Base-by-base conservation (phyloP, 108 stramenopile genomes). In the Seminavis robusta region DNA sequence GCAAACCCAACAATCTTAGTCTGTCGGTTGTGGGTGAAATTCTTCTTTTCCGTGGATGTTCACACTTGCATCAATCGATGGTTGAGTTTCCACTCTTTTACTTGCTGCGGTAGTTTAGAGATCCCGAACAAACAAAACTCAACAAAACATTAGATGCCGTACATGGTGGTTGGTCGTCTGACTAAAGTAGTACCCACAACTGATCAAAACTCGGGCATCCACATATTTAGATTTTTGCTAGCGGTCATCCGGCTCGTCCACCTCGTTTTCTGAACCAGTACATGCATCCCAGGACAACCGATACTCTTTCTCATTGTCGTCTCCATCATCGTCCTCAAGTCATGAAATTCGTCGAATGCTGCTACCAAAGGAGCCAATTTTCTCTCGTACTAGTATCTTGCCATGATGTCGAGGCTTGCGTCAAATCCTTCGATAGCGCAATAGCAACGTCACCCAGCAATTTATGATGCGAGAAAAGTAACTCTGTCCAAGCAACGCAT, bases 401-500 rank as follows among this genome's bases (percentile, higher is more conserved):
- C 42, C 42, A 43, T 43, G 42, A 43, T n/a, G 42, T n/a, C 10
- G 6, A 6, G 10, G 10, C 10, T 10, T 43, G 20, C 42, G 15
- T 43, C 42, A 43, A 43, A 6, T 43, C 42, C 42, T 15, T 6
- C n/a, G 42, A 43, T 11, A 43, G 15, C 42, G 42, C 42, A n/a
- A 43, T 43, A 15, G 42, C 42, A 11, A 43, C 42, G 15, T 43
- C 42, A n/a, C 42, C 42, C 42, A n/a, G 15, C 6, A 6, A n/a
- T 43, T 21, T 21, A n/a, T 43, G 42, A 43, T 4, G 15, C n/a
- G 42, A 43, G 42, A 43, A 6, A 43, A 11, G 42, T 43, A 10
- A 43, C 10, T 11, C 42, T 43, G 42, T 43, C 42, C 42, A 43
- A 43, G 42, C 42, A 43, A 43, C 10, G 42, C 42, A n/a, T 43